Base-by-base conservation (phyloP, 2,329 filamentous ascomycete genomes). In the Capronia coronata region DNA sequence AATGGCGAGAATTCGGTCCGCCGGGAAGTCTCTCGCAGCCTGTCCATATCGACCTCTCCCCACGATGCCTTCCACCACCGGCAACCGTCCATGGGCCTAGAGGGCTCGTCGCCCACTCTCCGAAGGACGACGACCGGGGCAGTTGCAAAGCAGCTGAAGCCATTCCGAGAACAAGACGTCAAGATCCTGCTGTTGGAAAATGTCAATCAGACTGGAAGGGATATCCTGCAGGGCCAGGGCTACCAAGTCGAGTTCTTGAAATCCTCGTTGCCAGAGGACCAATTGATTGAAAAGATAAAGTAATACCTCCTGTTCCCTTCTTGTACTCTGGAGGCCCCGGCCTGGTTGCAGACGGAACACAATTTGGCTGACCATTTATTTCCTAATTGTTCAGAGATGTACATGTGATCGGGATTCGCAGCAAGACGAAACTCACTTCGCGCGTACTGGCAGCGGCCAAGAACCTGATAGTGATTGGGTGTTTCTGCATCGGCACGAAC, bases 401-500 rank as follows among this genome's bases (percentile, higher is more conserved):
- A 22, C 93, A 98, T 65, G 93, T 97, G 63, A 93, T 98, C 66
- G 93, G 93, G 59, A 97, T 98, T 63, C 87, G 93, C 58, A 97
- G 91, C 52, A 98, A 98, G 76, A 98, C 93, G 27, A 95, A 93
- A 73, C 79, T 98, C 65, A 91, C 83, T 7, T 83, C 86, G 56
- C 84, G 83, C 63, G 87, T 98, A 22, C 78, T 98, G 54, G 78
- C 80, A 49, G 84, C 94, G 67, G 93, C 93, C 48, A 94, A 90
- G 74, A 94, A 96, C 67, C 78, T 98, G 46, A 85, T 97, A 51
- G 93, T 96, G 55, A 82, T 97, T 61, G 93, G 93, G 54, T 98
- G 93, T 74, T 98, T 98, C 78, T 98, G 93, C 69, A 98, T 98
- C 63, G 93, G 93, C 59, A 98, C 93, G 49, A 97, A 94, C 73